These are phyloP conservation scores for Chrysoporthe austroafricana DNA, from an alignment of 2,329 filamentous ascomycete genomes.

Conservation along the genomic window DNA sequence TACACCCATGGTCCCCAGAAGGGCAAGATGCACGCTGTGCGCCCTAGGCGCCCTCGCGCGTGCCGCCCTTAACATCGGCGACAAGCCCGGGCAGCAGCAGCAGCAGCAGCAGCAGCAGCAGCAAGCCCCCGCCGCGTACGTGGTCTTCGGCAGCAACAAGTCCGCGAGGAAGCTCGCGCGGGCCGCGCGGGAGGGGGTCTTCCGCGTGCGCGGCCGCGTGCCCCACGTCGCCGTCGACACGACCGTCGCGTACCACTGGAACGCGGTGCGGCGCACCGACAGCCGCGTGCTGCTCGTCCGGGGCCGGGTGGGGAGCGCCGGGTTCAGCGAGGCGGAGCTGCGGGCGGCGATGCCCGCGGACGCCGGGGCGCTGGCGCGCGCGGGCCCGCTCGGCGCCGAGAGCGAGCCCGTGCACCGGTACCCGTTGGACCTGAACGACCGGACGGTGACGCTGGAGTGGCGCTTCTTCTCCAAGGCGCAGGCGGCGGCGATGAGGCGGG, in stretches of 20 bases:
- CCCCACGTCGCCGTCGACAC: not conserved
- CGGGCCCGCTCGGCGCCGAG: not conserved
- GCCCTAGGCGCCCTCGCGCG: not conserved
- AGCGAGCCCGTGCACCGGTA: conserved; percentile 8
- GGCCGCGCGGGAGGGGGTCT: not conserved
- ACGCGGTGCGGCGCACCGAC: not conserved
- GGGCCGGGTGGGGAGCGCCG: too few species aligned
- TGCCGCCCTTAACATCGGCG: not conserved
- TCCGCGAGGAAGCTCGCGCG: not conserved
- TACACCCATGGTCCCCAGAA: not conserved
- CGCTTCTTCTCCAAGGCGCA: conserved; percentile 5
- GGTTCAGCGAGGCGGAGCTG: not conserved
- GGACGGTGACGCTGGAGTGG: conserved; percentile 7
- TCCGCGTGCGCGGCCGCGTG: not conserved
- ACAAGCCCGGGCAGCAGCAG: too few species aligned
- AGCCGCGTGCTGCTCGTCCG: conserved; percentile 7
- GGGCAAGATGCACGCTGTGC: not conserved
- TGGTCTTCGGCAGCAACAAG: conserved; percentile 8
- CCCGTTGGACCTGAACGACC: not conserved
- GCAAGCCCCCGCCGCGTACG: conserved; percentile 1
- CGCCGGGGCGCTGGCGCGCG: not conserved
- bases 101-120: too few species aligned
- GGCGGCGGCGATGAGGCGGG: conserved; percentile 1
- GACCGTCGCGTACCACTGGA: not conserved
- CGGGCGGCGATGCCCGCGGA: not conserved